Evolutionary conservation across 768 basidiomycete species (phyloP).

Genomic region (Suillus decipiens): DNA sequence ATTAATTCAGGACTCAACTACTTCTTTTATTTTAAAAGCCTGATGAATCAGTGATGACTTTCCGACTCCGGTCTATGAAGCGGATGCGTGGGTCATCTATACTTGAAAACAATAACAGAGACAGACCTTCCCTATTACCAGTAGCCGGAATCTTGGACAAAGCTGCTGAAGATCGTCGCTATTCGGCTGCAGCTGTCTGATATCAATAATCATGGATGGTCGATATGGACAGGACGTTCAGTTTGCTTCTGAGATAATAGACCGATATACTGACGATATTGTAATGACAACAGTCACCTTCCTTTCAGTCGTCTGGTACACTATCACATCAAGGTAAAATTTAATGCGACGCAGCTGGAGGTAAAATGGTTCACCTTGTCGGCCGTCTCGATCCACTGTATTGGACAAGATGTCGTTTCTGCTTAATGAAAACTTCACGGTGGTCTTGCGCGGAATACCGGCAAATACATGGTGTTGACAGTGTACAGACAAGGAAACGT

Average conservation of each 20-base stretch:
- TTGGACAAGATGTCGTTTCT: slow-evolving; percentile 6
- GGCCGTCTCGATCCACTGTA: not conserved
- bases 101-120: not conserved
- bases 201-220: not conserved
- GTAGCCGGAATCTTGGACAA: slow-evolving; percentile 13
- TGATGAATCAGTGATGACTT: slow-evolving; percentile 12
- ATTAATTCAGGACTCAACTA: slow-evolving; percentile 6
- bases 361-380: slow-evolving; percentile 7
- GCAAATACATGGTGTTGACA: not conserved
- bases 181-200: slow-evolving; percentile 10
- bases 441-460: slow-evolving; percentile 1
- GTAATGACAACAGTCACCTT: slow-evolving; percentile 7
- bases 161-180: slow-evolving; percentile 3
- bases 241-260: not conserved
- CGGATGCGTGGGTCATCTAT: not conserved
- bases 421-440: slow-evolving; percentile 4
- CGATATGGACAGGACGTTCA: not conserved
- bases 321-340: not conserved
- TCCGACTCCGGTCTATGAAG: slow-evolving; percentile 11
- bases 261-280: not conserved
- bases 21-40: slow-evolving; percentile 10
- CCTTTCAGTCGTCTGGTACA: not conserved
- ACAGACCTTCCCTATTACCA: slow-evolving; percentile 15
- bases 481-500: slow-evolving; percentile 4
- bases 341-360: not conserved